These are phyloP conservation scores for Alternaria gaisen DNA, from an alignment of 2,329 filamentous ascomycete species.

Conservation along the genomic window DNA sequence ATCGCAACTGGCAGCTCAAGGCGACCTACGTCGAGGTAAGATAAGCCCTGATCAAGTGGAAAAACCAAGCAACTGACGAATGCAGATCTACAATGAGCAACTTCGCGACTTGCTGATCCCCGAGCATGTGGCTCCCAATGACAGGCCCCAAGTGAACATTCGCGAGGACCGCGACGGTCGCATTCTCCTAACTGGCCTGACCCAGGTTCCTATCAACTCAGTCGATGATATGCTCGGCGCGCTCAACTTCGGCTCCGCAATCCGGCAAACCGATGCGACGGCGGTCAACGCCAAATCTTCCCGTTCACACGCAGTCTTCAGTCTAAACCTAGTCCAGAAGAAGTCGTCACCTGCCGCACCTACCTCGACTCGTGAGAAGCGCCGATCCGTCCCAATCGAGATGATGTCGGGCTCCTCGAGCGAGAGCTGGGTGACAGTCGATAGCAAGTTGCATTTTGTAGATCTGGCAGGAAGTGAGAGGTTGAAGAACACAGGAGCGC, in stretches of 20 bases:
- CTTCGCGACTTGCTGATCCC: slow-evolving; percentile 87
- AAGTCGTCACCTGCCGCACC: slow-evolving; percentile 65
- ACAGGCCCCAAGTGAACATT: slow-evolving; percentile 84
- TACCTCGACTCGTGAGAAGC: slow-evolving; percentile 73
- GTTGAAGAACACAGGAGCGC: slow-evolving; percentile 95
- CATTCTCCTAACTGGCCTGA: slow-evolving; percentile 90
- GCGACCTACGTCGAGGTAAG: slow-evolving; percentile 84
- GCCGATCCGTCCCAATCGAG: slow-evolving; percentile 86
- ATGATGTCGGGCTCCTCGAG: slow-evolving; percentile 67
- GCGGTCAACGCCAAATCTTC: slow-evolving; percentile 98
- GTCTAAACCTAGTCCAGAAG: slow-evolving; percentile 88
- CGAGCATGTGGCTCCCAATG: slow-evolving; percentile 72
- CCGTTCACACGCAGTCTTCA: slow-evolving; percentile 96
- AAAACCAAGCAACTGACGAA: slow-evolving; percentile 23
- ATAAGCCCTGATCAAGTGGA: neutral
- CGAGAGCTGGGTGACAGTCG: slow-evolving; percentile 79
- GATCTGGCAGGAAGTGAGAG: slow-evolving; percentile 96
- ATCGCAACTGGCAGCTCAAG: slow-evolving; percentile 89
- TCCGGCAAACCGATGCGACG: slow-evolving; percentile 95
- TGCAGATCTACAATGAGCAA: slow-evolving; percentile 95
- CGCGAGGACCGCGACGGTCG: slow-evolving; percentile 94
- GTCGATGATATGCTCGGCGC: slow-evolving; percentile 90
- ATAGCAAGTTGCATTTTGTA: slow-evolving; percentile 98
- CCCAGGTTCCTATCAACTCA: slow-evolving; percentile 86
- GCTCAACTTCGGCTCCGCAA: slow-evolving; percentile 89